Percentiles rank a stretch among this genome's conserved stretches.
These are phyloP conservation scores for Fusarium sarcochroum DNA, from an alignment of 2,329 filamentous ascomycete species.

Conservation along the genomic window DNA sequence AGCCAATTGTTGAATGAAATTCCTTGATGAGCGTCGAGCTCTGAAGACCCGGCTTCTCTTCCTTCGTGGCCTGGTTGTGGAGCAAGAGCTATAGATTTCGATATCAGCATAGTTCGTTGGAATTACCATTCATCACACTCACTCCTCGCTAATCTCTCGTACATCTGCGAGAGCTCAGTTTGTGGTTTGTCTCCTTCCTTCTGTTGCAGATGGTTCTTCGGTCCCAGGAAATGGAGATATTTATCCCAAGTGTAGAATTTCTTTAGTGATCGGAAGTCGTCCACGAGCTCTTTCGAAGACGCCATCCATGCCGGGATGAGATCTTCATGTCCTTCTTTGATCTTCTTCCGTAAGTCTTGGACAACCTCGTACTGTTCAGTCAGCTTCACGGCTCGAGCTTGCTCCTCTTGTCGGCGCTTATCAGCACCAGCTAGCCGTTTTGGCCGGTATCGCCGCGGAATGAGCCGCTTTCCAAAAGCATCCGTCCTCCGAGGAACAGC, in stretches of 20 bases:
- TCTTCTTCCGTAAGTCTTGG: conserved; percentile 58
- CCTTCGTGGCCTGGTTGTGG: conserved; percentile 48
- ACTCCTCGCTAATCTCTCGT: conserved; percentile 69
- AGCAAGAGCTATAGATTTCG: conserved; percentile 50
- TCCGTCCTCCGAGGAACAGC: conserved; percentile 23
- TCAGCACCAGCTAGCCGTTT: conserved; percentile 62
- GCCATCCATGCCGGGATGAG: conserved; percentile 69
- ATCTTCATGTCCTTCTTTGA: conserved; percentile 59
- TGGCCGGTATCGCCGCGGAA: conserved; percentile 61
- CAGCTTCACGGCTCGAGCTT: conserved; percentile 57
- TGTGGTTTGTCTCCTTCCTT: conserved; percentile 49
- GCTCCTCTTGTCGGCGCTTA: conserved; percentile 61
- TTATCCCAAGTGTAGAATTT: conserved; percentile 78
- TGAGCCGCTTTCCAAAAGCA: conserved; percentile 41
- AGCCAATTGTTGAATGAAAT: conserved; percentile 90
- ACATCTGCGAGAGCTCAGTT: conserved; percentile 67
- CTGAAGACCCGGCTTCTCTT: conserved; percentile 48
- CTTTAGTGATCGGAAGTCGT: conserved; percentile 74
- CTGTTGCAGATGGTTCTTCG: conserved; percentile 45
- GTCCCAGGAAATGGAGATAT: conserved; percentile 70
- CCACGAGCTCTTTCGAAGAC: conserved; percentile 70
- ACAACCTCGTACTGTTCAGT: conserved; percentile 61
- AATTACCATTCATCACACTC: conserved; percentile 46
- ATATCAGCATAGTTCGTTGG: conserved; percentile 18
- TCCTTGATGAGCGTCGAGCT: conserved; percentile 73